Conservation (phyloP, 2,329 filamentous ascomycete species). For the Coniochaeta sp. region DNA sequence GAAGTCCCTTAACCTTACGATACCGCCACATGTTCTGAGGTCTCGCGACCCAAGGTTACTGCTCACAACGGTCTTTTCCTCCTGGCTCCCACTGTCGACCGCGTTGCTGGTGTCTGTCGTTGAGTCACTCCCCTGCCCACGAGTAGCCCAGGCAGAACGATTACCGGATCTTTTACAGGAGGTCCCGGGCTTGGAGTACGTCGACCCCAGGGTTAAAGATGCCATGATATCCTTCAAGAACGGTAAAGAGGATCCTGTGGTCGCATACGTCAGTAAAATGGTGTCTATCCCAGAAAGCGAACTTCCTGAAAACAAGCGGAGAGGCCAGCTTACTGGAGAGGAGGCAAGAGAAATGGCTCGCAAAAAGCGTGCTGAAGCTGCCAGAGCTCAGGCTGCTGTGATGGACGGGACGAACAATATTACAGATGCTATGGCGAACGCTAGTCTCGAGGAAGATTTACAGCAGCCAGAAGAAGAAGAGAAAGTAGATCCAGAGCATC, state of each 20-base stretch:
- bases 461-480: constrained; percentile 35
- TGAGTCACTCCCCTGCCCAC: constrained; percentile 83
- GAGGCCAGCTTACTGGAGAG: constrained; percentile 72
- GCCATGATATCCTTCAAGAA: constrained; percentile 78
- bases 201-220: constrained; percentile 62
- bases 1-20: constrained; percentile 76
- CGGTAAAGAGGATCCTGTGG: constrained; percentile 63
- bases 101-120: constrained; percentile 89
- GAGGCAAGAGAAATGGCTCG: constrained; percentile 84
- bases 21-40: constrained; percentile 76
- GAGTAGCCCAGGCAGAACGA: constrained; percentile 68
- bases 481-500: constrained; percentile 69
- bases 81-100: constrained; percentile 89
- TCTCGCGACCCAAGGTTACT: constrained; percentile 78
- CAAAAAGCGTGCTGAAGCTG: constrained; percentile 83
- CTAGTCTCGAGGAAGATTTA: constrained; percentile 47
- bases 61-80: constrained; percentile 76
- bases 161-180: constrained; percentile 71
- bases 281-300: constrained; percentile 91
- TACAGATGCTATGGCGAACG: constrained; percentile 51
- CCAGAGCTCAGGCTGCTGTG: constrained; percentile 61
- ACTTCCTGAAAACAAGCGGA: constrained; percentile 75
- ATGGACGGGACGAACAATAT: constrained; percentile 40
- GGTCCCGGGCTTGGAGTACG: constrained; percentile 67
- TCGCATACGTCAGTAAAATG: constrained; percentile 98